phyloP scores from a whole-genome alignment of 2,329 filamentous ascomycete species.

The Penicillium rolfsii region DNA sequence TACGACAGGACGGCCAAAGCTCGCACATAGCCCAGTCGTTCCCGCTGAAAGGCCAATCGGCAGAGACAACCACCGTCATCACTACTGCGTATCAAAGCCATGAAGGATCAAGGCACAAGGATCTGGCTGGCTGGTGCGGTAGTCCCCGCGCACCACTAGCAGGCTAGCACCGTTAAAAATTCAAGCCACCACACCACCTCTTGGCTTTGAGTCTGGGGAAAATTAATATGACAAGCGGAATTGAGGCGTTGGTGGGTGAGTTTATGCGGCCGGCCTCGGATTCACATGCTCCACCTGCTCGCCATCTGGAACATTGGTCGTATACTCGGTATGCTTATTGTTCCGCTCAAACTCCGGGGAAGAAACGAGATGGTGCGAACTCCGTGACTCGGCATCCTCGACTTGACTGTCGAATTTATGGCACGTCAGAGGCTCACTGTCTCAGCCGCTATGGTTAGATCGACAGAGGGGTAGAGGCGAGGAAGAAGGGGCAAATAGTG shows the following conservation, averaged over 20 bases:
- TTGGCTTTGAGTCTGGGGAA: not conserved
- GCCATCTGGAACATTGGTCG: not conserved
- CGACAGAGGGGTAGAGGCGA: not conserved
- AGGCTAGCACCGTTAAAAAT: not conserved
- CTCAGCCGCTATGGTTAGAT: not conserved
- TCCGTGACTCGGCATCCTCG: not conserved
- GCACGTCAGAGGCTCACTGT: not conserved
- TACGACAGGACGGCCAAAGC: constrained; percentile 1
- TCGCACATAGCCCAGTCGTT: not conserved
- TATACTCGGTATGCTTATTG: not conserved
- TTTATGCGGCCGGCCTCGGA: not conserved
- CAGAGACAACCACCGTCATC: not conserved
- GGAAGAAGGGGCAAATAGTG: not conserved
- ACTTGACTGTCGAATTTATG: not conserved
- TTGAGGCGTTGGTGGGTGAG: not conserved
- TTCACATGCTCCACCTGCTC: not conserved
- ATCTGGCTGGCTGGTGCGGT: not conserved
- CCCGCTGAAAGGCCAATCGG: not conserved
- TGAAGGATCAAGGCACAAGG: constrained; percentile 4
- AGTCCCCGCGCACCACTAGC: constrained; percentile 5
- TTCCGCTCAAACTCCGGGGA: not conserved
- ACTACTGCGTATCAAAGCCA: not conserved
- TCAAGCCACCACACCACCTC: constrained; percentile 1
- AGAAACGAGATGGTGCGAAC: not conserved
- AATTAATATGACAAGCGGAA: not conserved